Conservation (phyloP, 2,329 filamentous ascomycete genomes). For the Capronia coronata region DNA sequence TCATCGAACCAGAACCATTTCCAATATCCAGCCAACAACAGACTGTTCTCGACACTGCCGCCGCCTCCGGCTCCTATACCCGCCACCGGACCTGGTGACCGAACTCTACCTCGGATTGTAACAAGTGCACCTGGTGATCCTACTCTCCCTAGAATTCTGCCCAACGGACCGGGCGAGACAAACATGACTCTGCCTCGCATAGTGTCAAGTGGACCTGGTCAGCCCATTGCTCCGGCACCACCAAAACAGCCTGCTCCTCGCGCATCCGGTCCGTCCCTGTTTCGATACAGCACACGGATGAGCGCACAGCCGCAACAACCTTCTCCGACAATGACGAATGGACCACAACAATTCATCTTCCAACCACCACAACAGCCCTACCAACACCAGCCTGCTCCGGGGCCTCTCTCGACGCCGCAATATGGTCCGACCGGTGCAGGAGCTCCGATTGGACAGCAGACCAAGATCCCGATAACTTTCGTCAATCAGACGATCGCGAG, state of each 20-base stretch:
- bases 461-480: constrained; percentile 19
- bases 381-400: constrained; percentile 19
- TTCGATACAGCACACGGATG: constrained; percentile 10
- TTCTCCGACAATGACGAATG: neutral
- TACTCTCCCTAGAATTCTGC: constrained; percentile 4
- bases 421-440: constrained; percentile 6
- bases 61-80: neutral
- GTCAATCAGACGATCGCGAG: constrained; percentile 23
- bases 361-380: constrained; percentile 20
- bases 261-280: constrained; percentile 5
- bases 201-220: constrained; percentile 16
- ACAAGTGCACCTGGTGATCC: constrained; percentile 16
- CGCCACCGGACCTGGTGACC: neutral
- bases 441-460: constrained; percentile 10
- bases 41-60: neutral
- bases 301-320: neutral
- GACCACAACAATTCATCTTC: constrained; percentile 20
- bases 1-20: constrained; percentile 1
- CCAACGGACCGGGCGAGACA: neutral
- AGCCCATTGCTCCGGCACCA: constrained; percentile 22
- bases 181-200: constrained; percentile 1
- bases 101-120: constrained; percentile 3
- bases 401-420: constrained; percentile 2
- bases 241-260: constrained; percentile 5
- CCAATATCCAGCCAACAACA: neutral